Percentiles rank a stretch among this genome's conserved stretches.
phyloP scores from a whole-genome alignment of 768 basidiomycete genomes.

The Mycena haematopus region DNA sequence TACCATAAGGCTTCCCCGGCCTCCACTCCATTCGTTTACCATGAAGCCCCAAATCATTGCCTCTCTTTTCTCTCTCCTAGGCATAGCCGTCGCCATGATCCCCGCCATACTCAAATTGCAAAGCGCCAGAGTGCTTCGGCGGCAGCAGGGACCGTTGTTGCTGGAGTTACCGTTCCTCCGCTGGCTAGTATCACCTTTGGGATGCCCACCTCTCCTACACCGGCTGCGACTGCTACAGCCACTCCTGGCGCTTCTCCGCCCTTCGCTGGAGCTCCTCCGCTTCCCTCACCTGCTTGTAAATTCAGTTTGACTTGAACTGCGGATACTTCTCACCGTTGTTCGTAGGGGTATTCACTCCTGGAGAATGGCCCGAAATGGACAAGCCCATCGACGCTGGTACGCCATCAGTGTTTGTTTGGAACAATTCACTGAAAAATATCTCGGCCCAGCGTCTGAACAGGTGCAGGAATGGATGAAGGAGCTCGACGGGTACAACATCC shows the following conservation, averaged over 20 bases:
- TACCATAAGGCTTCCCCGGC: background rate
- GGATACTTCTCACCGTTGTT: background rate
- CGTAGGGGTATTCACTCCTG: conserved; percentile 12
- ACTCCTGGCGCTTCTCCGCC: conserved; percentile 66
- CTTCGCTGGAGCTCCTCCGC: conserved; percentile 64
- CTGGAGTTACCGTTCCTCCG: conserved; percentile 55
- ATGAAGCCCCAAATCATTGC: conserved; percentile 54
- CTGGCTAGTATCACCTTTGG: conserved; percentile 65
- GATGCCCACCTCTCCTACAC: conserved; percentile 61
- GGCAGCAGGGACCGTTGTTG: conserved; percentile 29
- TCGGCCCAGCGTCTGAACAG: conserved; percentile 50
- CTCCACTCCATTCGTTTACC: conserved; percentile 24
- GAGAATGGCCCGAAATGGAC: conserved; percentile 22
- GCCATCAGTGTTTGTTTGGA: background rate
- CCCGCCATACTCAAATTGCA: conserved; percentile 33
- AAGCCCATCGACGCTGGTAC: conserved; percentile 21
- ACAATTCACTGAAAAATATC: background rate
- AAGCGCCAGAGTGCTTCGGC: conserved; percentile 30
- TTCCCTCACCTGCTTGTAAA: conserved; percentile 68
- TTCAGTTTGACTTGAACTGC: conserved; percentile 4
- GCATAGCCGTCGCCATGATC: conserved; percentile 44
- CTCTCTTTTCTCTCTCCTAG: conserved; percentile 52
- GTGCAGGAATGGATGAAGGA: conserved; percentile 82
- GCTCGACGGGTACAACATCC: conserved; percentile 73
- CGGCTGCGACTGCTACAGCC: conserved; percentile 58